Base-by-base conservation (phyloP, 371 early-diverging fungal species). In the Apophysomyces variabilis region DNA sequence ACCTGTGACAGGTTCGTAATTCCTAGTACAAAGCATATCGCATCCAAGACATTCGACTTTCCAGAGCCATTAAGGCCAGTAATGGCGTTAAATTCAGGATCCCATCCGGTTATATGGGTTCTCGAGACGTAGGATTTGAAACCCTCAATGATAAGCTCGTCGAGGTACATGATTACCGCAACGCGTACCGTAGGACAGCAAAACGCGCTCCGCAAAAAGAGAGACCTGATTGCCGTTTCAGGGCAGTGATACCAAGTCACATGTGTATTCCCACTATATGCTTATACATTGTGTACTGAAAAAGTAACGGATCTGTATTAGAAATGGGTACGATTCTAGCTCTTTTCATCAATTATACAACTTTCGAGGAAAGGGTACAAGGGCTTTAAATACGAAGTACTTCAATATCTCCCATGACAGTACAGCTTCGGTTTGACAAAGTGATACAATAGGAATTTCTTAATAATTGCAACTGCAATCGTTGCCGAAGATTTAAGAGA, bases 61-160 rank as follows among this genome's bases (percentile, higher is more conserved):
- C 99, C 99, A 5, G 97, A 95, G 26, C 99, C 99, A 77, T 99
- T 99, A 43, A 99, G 86, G 41, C 99, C 99, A 5, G 99, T 99
- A 69, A 99, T 99, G 36, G 99, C 99, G 75, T 98, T 99, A 80
- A 99, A 99, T 67, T 95, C 90, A 4, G 93, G 90, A 79, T 97
- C 97, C 96, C 97, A 98, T 32, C 95, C 95, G 16, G 92, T 88
- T 60, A 98, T 96, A 64, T 95, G 94, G 2, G 97, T 97, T 57
- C 98, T 89, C 11, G 94, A 89, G 2, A 97, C 96, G 76, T 99
- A 99, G 1, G 96, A 96, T 76, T 98, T 98, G 90, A 98, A 98
- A 44, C 99, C 99, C 66, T 99, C 99, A 67, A 99, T 87, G 61
- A 98, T 92, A 16, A 99, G 79, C 70, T 98, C 98, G 77, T 98